Evolutionary conservation across 2,329 filamentous ascomycete genomes (phyloP).

Genomic region (Neobulgaria alba): DNA sequence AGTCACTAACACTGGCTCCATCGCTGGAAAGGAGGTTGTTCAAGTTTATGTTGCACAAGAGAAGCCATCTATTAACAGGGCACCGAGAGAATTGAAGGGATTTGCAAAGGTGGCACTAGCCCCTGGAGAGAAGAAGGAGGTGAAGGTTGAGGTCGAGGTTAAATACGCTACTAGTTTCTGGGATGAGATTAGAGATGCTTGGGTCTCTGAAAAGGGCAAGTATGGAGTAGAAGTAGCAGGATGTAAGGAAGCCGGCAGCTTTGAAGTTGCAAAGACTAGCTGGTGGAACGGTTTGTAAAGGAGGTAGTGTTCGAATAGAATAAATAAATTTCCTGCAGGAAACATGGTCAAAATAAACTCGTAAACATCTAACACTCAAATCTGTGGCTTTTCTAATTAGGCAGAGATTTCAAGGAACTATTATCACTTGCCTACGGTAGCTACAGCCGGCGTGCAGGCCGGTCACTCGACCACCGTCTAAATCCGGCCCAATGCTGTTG

Average conservation of each 20-base stretch:
- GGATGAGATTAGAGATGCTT: conserved; percentile 57
- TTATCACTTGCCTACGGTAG: too few species aligned
- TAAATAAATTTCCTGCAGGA: conserved; percentile 1
- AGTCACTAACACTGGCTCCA: conserved; percentile 55
- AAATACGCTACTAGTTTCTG: conserved; percentile 64
- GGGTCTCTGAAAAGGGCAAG: conserved; percentile 56
- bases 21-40: conserved; percentile 45
- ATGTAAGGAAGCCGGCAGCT: conserved; percentile 43
- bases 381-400: too few species aligned
- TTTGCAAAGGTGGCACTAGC: conserved; percentile 56
- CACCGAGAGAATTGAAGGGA: conserved; percentile 56
- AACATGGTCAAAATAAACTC: too few species aligned
- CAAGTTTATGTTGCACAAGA: conserved; percentile 49
- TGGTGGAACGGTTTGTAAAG: conserved; percentile 58
- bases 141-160: conserved; percentile 47
- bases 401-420: too few species aligned
- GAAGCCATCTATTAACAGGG: conserved; percentile 43
- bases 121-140: conserved; percentile 48
- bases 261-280: conserved; percentile 50
- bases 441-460: too few species aligned
- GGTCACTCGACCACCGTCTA: too few species aligned
- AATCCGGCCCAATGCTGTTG: too few species aligned
- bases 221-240: conserved; percentile 55
- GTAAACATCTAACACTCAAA: too few species aligned
- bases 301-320: too few species aligned